Evolutionary conservation across 2,329 filamentous ascomycete genomes (phyloP), one percentile per base, ranked within the genome.

Genomic region (Cryphonectria parasitica): DNA sequence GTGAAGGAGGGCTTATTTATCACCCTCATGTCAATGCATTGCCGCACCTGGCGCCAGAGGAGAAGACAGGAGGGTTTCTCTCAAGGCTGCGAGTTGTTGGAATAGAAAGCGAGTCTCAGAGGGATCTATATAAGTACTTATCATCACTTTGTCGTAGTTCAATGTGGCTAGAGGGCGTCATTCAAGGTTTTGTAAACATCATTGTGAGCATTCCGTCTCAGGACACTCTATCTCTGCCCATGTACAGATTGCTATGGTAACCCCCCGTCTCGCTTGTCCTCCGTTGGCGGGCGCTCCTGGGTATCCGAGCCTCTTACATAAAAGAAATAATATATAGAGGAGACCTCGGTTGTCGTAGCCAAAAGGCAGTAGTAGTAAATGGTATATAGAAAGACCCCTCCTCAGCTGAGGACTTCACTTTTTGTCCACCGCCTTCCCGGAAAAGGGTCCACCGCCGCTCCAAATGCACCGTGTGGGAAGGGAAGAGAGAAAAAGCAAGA

Each of bases 401-500:
- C 67, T 22, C 34, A 61, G 28, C 54, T 31, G 54, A 28, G 15
- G 28, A n/a, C 22, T 58, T 31, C 25, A 31, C 52, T 49, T 49
- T 49, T 49, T 49, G 45, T 49, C 45, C 45, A n/a, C 25, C 25
- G 31, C 54, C 54, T 19, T 31, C 2, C 54, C 54, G 54, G n/a
- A 49, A 64, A 64, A 19, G 15, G 45, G 45, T 31, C 13, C 41
- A 11, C 22, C 19, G 43, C 39, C 45, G 54, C 39, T 49, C 43
- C 58, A 56, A 34, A 61, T 66, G 58, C 68, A 64, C 68, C 65
- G 58, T 69, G 45, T 49, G 45, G n/a, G 41, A 43, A 8, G 45
- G n/a, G 41, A 43, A 8, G n/a, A n/a, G 4, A 49, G 45, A 6
- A 49, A n/a, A n/a, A 49, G 22, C n/a, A n/a, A 3, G 7, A 49